Conservation (phyloP, 2,329 filamentous ascomycete genomes). For the Talaromyces funiculosus region DNA sequence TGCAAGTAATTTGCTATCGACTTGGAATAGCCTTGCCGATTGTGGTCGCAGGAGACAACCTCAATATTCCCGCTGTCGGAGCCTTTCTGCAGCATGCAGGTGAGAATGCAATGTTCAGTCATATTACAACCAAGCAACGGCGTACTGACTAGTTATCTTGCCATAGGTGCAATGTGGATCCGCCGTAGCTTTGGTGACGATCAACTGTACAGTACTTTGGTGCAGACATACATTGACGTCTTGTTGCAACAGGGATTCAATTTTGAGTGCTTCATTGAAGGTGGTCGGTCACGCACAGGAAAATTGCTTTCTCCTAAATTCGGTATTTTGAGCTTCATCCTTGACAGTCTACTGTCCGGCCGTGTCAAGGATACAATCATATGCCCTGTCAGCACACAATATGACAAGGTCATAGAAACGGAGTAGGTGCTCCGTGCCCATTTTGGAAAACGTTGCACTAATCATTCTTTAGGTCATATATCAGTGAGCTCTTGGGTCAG, state of each 20-base stretch:
- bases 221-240: constrained; percentile 93
- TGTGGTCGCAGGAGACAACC: constrained; percentile 90
- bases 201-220: constrained; percentile 80
- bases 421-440: constrained; percentile 46
- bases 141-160: background rate
- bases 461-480: constrained; percentile 61
- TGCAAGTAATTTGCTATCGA: constrained; percentile 93
- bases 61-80: constrained; percentile 89
- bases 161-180: constrained; percentile 82
- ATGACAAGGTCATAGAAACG: constrained; percentile 98
- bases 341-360: constrained; percentile 84
- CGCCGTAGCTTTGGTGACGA: constrained; percentile 88
- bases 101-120: constrained; percentile 13
- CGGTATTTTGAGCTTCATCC: constrained; percentile 83
- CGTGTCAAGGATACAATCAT: constrained; percentile 87
- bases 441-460: background rate
- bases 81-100: constrained; percentile 89
- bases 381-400: constrained; percentile 93
- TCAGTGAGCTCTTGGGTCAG: constrained; percentile 85
- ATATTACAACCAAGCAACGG: background rate
- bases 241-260: constrained; percentile 87
- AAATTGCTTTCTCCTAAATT: constrained; percentile 94
- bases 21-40: constrained; percentile 83
- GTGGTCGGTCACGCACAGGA: constrained; percentile 83
- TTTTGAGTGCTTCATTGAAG: constrained; percentile 96